Evolutionary conservation across 352 stramenopile species (phyloP).

Genomic region (Globisporangium splendens): DNA sequence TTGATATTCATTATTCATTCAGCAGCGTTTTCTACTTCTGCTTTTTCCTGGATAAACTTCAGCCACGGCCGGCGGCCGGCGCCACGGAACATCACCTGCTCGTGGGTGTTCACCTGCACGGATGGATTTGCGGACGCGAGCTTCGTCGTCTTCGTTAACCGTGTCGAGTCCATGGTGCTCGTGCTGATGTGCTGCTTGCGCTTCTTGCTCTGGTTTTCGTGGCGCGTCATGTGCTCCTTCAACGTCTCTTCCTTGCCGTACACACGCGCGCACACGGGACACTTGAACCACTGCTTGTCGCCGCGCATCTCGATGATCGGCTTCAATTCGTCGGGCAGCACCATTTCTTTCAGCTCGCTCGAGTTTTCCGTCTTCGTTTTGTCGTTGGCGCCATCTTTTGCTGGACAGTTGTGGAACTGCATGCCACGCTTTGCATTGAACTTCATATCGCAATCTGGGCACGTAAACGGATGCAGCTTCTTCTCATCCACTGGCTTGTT

Average conservation of each 20-base stretch:
- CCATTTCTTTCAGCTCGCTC: slow-evolving; percentile 55
- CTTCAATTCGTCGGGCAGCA: slow-evolving; percentile 56
- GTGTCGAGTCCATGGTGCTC: slow-evolving; percentile 75
- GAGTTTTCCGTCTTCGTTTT: slow-evolving; percentile 21
- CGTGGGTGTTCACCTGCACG: slow-evolving; percentile 86
- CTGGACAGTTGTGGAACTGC: slow-evolving; percentile 84
- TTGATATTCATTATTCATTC: slow-evolving; percentile 6
- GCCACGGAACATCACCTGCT: slow-evolving; percentile 82
- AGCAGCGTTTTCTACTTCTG: slow-evolving; percentile 16
- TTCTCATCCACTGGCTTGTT: slow-evolving; percentile 87
- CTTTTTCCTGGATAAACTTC: slow-evolving; percentile 51
- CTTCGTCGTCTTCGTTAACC: slow-evolving; percentile 71
- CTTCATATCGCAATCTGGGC: slow-evolving; percentile 75
- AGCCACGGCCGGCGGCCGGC: slow-evolving; percentile 72
- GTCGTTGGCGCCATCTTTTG: slow-evolving; percentile 33
- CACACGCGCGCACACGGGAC: slow-evolving; percentile 69
- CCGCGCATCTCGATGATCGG: slow-evolving; percentile 75
- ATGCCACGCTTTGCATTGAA: slow-evolving; percentile 83
- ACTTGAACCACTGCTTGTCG: slow-evolving; percentile 86
- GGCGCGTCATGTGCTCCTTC: slow-evolving; percentile 74
- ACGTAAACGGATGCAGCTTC: slow-evolving; percentile 84
- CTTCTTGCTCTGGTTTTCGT: slow-evolving; percentile 86
- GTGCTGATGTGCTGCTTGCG: slow-evolving; percentile 85
- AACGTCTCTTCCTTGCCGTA: slow-evolving; percentile 77
- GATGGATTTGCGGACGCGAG: slow-evolving; percentile 83